phyloP scores from a whole-genome alignment of 768 basidiomycete genomes.

The Hemileccinum rubropunctum region DNA sequence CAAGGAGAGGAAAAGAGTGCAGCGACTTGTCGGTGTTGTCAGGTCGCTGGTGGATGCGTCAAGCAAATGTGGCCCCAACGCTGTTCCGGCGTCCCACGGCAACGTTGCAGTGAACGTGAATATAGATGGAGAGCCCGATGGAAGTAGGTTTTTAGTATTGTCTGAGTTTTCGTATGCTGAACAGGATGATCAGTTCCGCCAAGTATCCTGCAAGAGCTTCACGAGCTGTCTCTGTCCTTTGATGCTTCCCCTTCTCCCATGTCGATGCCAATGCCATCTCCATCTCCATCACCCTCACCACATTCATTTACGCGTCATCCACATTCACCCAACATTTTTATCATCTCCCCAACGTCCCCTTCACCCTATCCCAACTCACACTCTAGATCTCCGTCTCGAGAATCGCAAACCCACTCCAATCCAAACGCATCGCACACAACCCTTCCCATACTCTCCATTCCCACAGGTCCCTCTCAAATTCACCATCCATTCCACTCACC shows the following conservation, averaged over 20 bases:
- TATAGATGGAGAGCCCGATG: constrained; percentile 13
- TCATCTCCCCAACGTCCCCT: constrained; percentile 61
- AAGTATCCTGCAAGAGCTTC: constrained; percentile 25
- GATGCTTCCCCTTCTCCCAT: constrained; percentile 16
- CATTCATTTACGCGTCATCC: constrained; percentile 12
- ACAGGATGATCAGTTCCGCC: constrained; percentile 13
- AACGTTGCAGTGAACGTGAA: neutral
- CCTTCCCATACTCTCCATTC: constrained; percentile 9
- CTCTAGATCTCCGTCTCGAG: constrained; percentile 19
- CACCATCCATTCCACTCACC: constrained; percentile 23
- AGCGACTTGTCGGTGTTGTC: constrained; percentile 57
- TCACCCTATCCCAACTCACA: constrained; percentile 25
- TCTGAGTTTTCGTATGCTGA: constrained; percentile 3
- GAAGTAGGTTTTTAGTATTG: constrained; percentile 9
- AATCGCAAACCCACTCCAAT: constrained; percentile 13
- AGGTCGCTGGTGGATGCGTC: constrained; percentile 63
- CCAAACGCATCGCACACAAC: constrained; percentile 1
- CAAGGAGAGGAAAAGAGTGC: constrained; percentile 62
- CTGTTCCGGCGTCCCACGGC: neutral
- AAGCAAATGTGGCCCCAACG: constrained; percentile 34
- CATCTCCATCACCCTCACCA: constrained; percentile 29
- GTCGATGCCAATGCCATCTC: constrained; percentile 17
- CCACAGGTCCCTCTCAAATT: constrained; percentile 6
- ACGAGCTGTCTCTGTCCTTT: constrained; percentile 28
- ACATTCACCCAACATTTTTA: constrained; percentile 63